Evolutionary conservation across 257 asterid species (phyloP), one percentile per base, ranked within the genome.

Genomic region (Phtheirospermum japonicum): DNA sequence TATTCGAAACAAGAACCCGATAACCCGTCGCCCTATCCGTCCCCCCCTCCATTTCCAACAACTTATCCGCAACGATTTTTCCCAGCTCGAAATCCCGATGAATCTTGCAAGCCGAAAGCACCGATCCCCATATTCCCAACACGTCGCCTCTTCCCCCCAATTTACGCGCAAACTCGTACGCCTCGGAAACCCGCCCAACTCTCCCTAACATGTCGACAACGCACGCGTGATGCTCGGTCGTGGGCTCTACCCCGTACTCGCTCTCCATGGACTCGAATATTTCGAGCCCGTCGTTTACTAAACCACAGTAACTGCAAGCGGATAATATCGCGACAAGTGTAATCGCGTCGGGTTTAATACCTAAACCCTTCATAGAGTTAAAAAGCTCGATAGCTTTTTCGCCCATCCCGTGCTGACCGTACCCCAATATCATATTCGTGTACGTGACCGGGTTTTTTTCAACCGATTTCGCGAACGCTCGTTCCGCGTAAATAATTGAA

Each of bases 321-420:
- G 98, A 82, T 26, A 88, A 64, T 55, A 80, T 87, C 13, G 95
- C 95, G 12, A 84, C 81, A 16, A 84, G 71, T 64, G 90, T 82
- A 36, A 89, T 52, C 5, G 75, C 78, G 66, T 88, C 95, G 8
- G 85, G 94, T 37, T 58, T 63, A 48, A 81, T 55, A 7, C 83
- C 79, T 20, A 40, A 61, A 32, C 69, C 86, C 73, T 51, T 67
- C 95, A 82, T 77, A 18, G 87, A 78, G 54, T 67, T 69, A 57
- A 91, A 86, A 4, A 84, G 69, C 56, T 2, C 23, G 7, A 88
- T 34, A 23, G 98, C 95, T 66, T 84, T 83, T 72, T 81, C 82
- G 19, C 92, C 92, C 90, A 83, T 85, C 37, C 98, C 98, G 58
- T 91, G 89, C 53, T 84, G 98, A 31, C 87, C 98, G 66, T 88